Evolutionary conservation across 1,284 basidiomycete species (phyloP).

Genomic region (Fistulinella cinereoalba): DNA sequence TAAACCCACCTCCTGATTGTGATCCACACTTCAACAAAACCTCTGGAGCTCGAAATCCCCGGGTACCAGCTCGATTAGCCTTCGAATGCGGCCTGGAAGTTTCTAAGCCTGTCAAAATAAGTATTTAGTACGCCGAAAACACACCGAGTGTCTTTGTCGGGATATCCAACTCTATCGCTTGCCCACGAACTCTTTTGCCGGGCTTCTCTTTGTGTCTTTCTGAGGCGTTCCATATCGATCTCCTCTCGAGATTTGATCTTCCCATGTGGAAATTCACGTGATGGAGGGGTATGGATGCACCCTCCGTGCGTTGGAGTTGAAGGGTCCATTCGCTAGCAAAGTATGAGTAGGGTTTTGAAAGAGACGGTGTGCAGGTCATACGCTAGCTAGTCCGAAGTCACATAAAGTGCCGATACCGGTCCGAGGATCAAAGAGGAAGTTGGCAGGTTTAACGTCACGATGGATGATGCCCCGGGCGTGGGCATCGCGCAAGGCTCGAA

Average conservation of each 20-base stretch:
- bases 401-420: constrained; percentile 86
- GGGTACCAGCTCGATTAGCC: constrained; percentile 94
- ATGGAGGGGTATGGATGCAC: constrained; percentile 74
- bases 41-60: constrained; percentile 96
- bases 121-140: constrained; percentile 7
- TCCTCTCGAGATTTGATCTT: constrained; percentile 39
- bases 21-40: constrained; percentile 94
- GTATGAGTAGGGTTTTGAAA: constrained; percentile 4
- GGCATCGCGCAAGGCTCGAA: constrained; percentile 86
- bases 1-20: constrained; percentile 78
- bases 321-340: constrained; percentile 53
- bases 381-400: constrained; percentile 94
- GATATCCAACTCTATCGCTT: constrained; percentile 73
- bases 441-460: constrained; percentile 97
- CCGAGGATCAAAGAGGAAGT: constrained; percentile 91
- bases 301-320: constrained; percentile 45
- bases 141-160: constrained; percentile 64
- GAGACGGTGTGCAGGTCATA: constrained; percentile 40
- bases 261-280: constrained; percentile 66
- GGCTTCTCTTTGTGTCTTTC: constrained; percentile 59
- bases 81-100: constrained; percentile 73
- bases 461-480: constrained; percentile 91
- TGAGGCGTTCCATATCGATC: constrained; percentile 45
- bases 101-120: constrained; percentile 10
- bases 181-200: constrained; percentile 51